Evolutionary conservation across 2,329 filamentous ascomycete species (phyloP), one percentile per base, ranked within the genome.

Genomic region (Stagonosporopsis rhizophila): DNA sequence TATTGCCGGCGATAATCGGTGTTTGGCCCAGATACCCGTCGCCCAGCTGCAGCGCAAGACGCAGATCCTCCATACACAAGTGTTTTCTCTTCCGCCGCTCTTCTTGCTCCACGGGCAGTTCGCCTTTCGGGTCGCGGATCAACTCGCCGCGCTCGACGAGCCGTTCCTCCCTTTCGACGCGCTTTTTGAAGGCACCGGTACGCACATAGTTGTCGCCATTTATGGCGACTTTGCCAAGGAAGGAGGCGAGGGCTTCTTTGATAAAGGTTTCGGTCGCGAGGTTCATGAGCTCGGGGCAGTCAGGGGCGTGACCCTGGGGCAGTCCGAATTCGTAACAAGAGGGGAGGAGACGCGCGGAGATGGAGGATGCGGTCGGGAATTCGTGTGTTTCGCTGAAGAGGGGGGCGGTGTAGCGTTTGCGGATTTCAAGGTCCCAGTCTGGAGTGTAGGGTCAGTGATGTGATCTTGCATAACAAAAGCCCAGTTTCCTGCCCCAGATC

Each of bases 31-130:
- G 82, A 56, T 90, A 88, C 23, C 85, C 86, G 50, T 95, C 90
- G 12, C 89, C 87, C 61, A 96, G 83, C 56, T 90, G 86, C 15
- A 96, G 75, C 0, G 91, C 87, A 3, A 96, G 79, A 34, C 89
- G 84, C 44, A 97, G 76, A 73, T 97, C 94, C 17, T 88, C 86
- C 78, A 94, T 89, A 14, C 87, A 87, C 1, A 97, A 77, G 0
- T 90, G 86, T 6, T 87, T 85, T 35, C 92, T 83, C 65, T 89
- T 86, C 52, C 85, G 85, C 15, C 89, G 88, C 49, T 89, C 88
- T 71, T 90, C 92, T 3, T 90, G 86, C 75, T 97, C 92, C 32
- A 92, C 80, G 0, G 93, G 94, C 6, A 97, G 78, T 25, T 96
- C 77, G 1, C 92, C 92, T 44, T 85, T 88, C 57, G 89, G 88